A percentile compares a stretch with the other conserved stretches of the same genome.
Conservation (phyloP, 768 basidiomycete genomes). For the Panus rudis region DNA sequence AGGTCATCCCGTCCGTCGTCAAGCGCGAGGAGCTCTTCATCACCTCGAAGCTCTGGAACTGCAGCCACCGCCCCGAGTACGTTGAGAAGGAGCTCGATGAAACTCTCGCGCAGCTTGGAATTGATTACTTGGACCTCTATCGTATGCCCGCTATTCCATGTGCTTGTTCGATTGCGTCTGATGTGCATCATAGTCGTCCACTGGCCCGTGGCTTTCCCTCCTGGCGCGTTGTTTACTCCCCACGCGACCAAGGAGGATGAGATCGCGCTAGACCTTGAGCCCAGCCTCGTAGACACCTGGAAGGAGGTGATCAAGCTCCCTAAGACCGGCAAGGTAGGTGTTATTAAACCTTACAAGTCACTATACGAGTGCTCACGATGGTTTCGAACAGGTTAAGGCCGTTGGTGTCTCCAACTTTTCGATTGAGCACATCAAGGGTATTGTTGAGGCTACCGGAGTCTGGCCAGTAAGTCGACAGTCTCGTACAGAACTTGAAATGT, state of each 20-base stretch:
- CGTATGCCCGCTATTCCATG: slow-evolving; percentile 32
- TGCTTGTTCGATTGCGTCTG: not conserved
- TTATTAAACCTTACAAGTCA: not conserved
- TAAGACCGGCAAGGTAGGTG: slow-evolving; percentile 55
- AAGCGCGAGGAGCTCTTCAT: slow-evolving; percentile 77
- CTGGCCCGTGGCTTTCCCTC: slow-evolving; percentile 70
- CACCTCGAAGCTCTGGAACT: slow-evolving; percentile 82
- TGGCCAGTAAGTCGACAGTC: slow-evolving; percentile 47
- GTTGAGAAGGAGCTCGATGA: slow-evolving; percentile 73
- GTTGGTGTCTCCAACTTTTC: slow-evolving; percentile 85
- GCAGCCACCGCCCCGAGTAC: slow-evolving; percentile 52
- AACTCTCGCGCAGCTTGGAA: slow-evolving; percentile 64
- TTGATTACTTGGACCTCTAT: slow-evolving; percentile 78
- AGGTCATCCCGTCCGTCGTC: slow-evolving; percentile 70
- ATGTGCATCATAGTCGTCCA: slow-evolving; percentile 48
- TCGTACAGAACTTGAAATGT: not conserved
- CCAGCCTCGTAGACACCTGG: slow-evolving; percentile 75
- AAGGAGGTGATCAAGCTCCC: slow-evolving; percentile 68
- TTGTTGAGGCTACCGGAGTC: slow-evolving; percentile 64
- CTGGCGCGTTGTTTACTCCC: slow-evolving; percentile 50
- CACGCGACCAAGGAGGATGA: slow-evolving; percentile 36
- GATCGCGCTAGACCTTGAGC: slow-evolving; percentile 47
- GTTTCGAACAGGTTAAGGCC: slow-evolving; percentile 42
- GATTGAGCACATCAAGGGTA: slow-evolving; percentile 52
- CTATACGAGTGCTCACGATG: not conserved